Conservation (phyloP, 352 stramenopile species). For the Globisporangium nodosum region DNA sequence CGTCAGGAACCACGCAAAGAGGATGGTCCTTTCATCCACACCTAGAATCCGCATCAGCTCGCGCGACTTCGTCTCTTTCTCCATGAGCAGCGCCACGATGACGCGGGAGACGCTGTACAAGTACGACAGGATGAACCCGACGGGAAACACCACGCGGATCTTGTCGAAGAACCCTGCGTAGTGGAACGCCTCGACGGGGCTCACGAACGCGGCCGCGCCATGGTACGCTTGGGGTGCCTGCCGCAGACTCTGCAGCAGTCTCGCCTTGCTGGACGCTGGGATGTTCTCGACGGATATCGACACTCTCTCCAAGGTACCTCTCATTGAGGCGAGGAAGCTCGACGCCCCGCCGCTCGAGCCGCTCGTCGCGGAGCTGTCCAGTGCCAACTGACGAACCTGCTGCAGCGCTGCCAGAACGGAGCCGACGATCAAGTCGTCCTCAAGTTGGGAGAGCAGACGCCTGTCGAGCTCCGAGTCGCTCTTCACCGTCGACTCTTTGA, state of each 20-base stretch:
- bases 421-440: slow-evolving; percentile 49
- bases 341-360: not conserved
- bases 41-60: slow-evolving; percentile 93
- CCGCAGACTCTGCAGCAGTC: slow-evolving; percentile 39
- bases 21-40: slow-evolving; percentile 47
- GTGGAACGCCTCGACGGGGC: slow-evolving; percentile 43
- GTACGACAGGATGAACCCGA: slow-evolving; percentile 92
- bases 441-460: slow-evolving; percentile 37
- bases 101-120: slow-evolving; percentile 90
- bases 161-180: slow-evolving; percentile 78
- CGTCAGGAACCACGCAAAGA: slow-evolving; percentile 67
- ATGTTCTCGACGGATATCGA: slow-evolving; percentile 7
- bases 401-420: slow-evolving; percentile 21
- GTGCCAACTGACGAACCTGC: not conserved
- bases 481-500: slow-evolving; percentile 27
- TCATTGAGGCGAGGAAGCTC: slow-evolving; percentile 10
- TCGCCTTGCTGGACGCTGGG: slow-evolving; percentile 21
- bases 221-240: slow-evolving; percentile 59
- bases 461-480: slow-evolving; percentile 20
- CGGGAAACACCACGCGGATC: slow-evolving; percentile 64
- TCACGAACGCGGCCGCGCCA: slow-evolving; percentile 38
- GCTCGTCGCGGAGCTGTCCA: not conserved
- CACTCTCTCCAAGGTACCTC: slow-evolving; percentile 8
- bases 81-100: slow-evolving; percentile 85
- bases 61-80: slow-evolving; percentile 90